Evolutionary conservation across 257 asterid species (phyloP), one percentile per base, ranked within the genome.

Genomic region (Solanum infundibuliforme): DNA sequence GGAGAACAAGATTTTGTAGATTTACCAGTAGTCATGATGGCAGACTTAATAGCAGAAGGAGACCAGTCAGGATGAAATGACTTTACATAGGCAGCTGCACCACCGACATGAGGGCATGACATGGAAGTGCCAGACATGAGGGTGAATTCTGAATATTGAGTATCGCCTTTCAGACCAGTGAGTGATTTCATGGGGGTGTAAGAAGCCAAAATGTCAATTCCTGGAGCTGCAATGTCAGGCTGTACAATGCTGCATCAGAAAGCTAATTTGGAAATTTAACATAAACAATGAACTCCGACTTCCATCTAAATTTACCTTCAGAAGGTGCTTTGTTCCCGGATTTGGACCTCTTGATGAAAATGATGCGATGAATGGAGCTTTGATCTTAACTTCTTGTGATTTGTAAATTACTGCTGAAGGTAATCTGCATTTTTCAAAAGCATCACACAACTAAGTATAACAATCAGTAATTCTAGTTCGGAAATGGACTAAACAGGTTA

Each of bases 111-210:
- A n/a, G 99, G 99, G 87, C 99, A 95, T 0, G 99, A 81, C 98
- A 96, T 96, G 35, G 99, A 96, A 31, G 99, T 96, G 55, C 99
- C 99, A 1, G 99, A 96, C 98, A 96, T 95, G 89, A 96, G 41
- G 55, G 92, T 94, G 91, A 94, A 96, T 84, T 94, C 92, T 16
- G 98, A 93, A 85, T 75, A 91, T 38, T 89, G 95, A 2, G 93
- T 90, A 83, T 96, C 98, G 12, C 95, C 99, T 90, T 91, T 88
- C 86, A 93, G 82, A 75, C 98, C 98, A 0, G 98, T 95, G 18
- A 96, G 93, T 1, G 99, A 90, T 89, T 87, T 92, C 92, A 96
- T 23, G 4, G 92, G 95, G 8, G 97, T 95, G 92, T 93, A 96
- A 35, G 98, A 89, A 84, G 99, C 98, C 87, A 96, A 90, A 87